These are phyloP conservation scores for Brassica napus DNA, from an alignment of 345 rosid genomes.

Conservation along the genomic window DNA sequence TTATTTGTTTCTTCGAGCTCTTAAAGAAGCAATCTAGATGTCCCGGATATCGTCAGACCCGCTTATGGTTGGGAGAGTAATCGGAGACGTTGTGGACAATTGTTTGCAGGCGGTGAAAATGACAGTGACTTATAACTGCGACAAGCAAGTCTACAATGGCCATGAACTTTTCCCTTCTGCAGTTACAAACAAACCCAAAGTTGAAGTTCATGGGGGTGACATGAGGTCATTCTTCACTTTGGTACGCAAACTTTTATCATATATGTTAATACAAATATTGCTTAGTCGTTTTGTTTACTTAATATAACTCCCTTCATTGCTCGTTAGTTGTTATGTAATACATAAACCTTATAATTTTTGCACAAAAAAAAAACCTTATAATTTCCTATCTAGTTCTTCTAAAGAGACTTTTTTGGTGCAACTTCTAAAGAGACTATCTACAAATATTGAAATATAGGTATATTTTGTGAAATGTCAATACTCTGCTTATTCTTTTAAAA, in stretches of 20 bases:
- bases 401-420: neutral
- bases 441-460: neutral
- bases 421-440: neutral
- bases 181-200: conserved; percentile 72
- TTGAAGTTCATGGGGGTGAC: conserved; percentile 84
- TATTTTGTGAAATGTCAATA: neutral
- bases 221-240: conserved; percentile 95
- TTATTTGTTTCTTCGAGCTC: conserved; percentile 14
- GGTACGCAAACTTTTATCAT: conserved; percentile 48
- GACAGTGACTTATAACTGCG: conserved; percentile 64
- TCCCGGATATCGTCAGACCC: conserved; percentile 61
- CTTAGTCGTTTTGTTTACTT: neutral
- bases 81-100: conserved; percentile 81
- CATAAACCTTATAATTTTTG: neutral
- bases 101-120: conserved; percentile 63
- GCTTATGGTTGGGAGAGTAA: conserved; percentile 82
- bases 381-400: neutral
- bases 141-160: conserved; percentile 83
- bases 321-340: neutral
- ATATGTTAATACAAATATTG: neutral
- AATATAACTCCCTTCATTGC: neutral
- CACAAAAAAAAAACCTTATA: neutral
- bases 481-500: neutral
- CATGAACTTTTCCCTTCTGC: conserved; percentile 84
- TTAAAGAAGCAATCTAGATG: conserved; percentile 40